Evolutionary conservation across 108 stramenopile genomes (phyloP), one percentile per base, ranked within the genome.

Genomic region (Skeletonema marinoi): DNA sequence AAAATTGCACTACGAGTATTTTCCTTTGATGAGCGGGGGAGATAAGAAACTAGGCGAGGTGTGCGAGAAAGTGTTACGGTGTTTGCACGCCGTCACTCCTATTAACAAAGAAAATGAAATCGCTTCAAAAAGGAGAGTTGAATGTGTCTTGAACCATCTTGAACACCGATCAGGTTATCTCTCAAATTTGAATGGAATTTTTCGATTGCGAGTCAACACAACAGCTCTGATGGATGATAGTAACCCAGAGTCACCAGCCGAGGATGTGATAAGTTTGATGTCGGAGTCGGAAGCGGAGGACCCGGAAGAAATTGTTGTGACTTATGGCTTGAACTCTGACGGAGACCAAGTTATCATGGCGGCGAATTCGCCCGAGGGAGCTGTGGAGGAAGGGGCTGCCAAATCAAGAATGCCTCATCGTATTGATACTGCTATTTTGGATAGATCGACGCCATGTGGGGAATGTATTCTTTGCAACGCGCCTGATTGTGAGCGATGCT

Each of bases 401-500:
- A 56, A 25, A 29, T 25, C 54, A 10, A 25, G 54, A 21, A 56
- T 51, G 1, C 19, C 7, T 51, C 50, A 51, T 25, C 4, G 19
- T 51, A 51, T 21, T 19, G 50, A 21, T 19, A 51, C 36, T 36
- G 6, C 6, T 36, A 36, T 36, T 36, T 36, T 8, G 6, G 36
- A 6, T 6, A 36, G 36, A 36, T 36, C 36, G 36, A 36, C 11
- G 54, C 54, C 25, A n/a, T 81, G 80, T n/a, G 41, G 50, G 4
- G 61, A 36, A 21, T 81, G 80, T 32, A 66, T 71, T 33, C 66
- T 81, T 41, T 81, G 80, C 39, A 62, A 50, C n/a, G 70, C 64
- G 50, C 80, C 75, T 9, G 60, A 65, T 21, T 81, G 80, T 33
- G 68, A 81, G 32, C 68, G 64, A 21, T 81, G 80, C 31, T 75